These are phyloP conservation scores for Mayamaea pseudoterrestris DNA, from an alignment of 108 stramenopile species.

Conservation along the genomic window DNA sequence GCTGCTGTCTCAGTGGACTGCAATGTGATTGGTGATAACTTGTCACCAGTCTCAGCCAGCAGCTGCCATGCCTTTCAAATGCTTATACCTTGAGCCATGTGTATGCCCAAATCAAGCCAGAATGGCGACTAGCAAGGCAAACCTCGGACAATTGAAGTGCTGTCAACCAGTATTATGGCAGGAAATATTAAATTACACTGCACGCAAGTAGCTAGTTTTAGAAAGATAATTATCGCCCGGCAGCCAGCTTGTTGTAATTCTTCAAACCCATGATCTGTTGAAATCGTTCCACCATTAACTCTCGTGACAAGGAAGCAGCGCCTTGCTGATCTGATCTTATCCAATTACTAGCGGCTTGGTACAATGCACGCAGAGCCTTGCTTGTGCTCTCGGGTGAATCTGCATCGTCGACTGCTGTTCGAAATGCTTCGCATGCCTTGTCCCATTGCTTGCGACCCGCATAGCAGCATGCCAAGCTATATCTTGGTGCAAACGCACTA, in stretches of 20 bases:
- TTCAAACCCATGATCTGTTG: conserved; percentile 20
- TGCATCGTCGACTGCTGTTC: conserved; percentile 11
- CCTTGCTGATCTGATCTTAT: conserved; percentile 7
- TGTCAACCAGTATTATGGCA: too few species aligned
- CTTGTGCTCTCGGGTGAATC: background rate
- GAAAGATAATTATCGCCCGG: background rate
- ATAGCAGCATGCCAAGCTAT: conserved; percentile 26
- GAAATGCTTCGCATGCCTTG: conserved; percentile 15
- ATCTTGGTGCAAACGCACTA: conserved; percentile 13
- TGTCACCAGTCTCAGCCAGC: too few species aligned
- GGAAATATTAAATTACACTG: too few species aligned
- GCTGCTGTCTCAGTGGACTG: too few species aligned
- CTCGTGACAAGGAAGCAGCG: conserved; percentile 10
- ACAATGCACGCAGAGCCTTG: conserved; percentile 17
- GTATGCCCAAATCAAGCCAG: too few species aligned
- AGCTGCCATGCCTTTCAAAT: too few species aligned
- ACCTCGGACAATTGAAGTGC: too few species aligned
- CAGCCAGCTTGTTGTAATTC: conserved; percentile 23
- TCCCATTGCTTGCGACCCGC: conserved; percentile 23
- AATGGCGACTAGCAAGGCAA: too few species aligned
- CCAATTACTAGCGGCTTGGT: conserved; percentile 13
- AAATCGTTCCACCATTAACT: conserved; percentile 20
- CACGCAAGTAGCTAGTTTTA: too few species aligned
- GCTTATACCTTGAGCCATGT: too few species aligned
- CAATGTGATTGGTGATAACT: too few species aligned